A percentile compares a stretch with the other conserved stretches of the same genome.
phyloP scores from a whole-genome alignment of 1,284 basidiomycete species.

The Paramarasmius palmivorus region DNA sequence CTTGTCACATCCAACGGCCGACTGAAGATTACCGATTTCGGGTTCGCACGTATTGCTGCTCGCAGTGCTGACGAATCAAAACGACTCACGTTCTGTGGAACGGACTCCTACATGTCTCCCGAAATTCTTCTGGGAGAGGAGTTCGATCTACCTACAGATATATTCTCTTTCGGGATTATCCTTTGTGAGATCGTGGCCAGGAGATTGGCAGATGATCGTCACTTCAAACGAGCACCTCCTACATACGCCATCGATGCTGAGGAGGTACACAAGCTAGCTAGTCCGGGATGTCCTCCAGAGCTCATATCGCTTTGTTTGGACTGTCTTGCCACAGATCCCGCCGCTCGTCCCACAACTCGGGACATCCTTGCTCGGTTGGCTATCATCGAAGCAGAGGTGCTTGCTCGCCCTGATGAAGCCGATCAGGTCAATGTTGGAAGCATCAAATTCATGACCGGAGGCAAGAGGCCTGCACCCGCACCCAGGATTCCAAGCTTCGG shows the following conservation, averaged over 20 bases:
- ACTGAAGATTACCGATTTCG: constrained; percentile 96
- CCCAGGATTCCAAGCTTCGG: constrained; percentile 88
- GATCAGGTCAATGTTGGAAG: constrained; percentile 83
- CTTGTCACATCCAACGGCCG: constrained; percentile 91
- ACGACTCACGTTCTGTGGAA: constrained; percentile 94
- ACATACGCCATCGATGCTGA: constrained; percentile 75
- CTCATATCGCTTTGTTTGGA: constrained; percentile 81
- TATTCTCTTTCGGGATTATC: constrained; percentile 94
- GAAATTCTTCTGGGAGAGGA: constrained; percentile 91
- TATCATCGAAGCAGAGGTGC: constrained; percentile 79
- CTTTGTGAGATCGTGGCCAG: constrained; percentile 90
- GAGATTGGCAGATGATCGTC: constrained; percentile 79
- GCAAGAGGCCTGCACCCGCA: constrained; percentile 54
- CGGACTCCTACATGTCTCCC: constrained; percentile 92
- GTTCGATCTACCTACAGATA: constrained; percentile 92
- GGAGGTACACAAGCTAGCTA: constrained; percentile 74
- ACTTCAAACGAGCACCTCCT: constrained; percentile 81
- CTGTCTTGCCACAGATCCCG: constrained; percentile 74
- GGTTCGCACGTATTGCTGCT: constrained; percentile 91
- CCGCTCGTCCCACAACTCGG: constrained; percentile 74
- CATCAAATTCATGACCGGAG: constrained; percentile 73
- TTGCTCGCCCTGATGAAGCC: constrained; percentile 63
- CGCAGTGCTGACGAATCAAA: constrained; percentile 89
- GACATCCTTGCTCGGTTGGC: constrained; percentile 75
- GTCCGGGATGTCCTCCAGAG: constrained; percentile 75